A percentile compares a stretch with the other conserved stretches of the same genome.
Evolutionary conservation across 192 early-diverging fungal genomes (phyloP).

Genomic region (Powellomyces hirtus): DNA sequence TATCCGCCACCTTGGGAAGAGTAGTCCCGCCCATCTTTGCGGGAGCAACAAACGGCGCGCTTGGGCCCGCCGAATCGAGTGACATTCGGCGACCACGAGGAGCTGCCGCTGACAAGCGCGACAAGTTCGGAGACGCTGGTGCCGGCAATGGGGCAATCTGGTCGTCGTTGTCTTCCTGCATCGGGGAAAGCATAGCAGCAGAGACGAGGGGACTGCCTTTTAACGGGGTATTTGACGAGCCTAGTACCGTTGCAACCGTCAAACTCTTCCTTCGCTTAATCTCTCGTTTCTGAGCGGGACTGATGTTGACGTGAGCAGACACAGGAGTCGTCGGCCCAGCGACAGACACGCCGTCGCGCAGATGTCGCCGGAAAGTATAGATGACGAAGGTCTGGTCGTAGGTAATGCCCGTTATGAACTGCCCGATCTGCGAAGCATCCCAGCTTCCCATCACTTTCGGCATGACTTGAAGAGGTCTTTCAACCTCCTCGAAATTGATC

Average conservation of each 20-base stretch:
- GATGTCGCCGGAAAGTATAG: conserved; percentile 45
- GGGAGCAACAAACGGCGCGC: not conserved
- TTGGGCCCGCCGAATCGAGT: not conserved
- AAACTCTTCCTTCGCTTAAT: conserved; percentile 33
- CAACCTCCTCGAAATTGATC: conserved; percentile 59
- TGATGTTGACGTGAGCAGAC: not conserved
- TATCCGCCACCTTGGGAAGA: not conserved
- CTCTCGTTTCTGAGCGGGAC: conserved; percentile 28
- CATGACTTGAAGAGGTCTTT: conserved; percentile 36
- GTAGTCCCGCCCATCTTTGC: not conserved
- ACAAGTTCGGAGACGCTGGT: not conserved
- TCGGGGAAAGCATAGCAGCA: not conserved
- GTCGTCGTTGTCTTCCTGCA: conserved; percentile 1
- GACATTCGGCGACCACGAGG: conserved; percentile 13
- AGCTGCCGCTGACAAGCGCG: not conserved
- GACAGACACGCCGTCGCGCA: conserved; percentile 37
- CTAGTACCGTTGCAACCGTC: not conserved
- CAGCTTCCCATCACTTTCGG: conserved; percentile 41
- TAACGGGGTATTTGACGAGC: not conserved
- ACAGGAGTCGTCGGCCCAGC: conserved; percentile 13
- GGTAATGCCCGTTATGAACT: conserved; percentile 50
- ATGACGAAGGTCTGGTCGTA: conserved; percentile 45
- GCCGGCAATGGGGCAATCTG: not conserved
- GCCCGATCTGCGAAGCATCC: conserved; percentile 39
- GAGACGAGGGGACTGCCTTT: not conserved